Percentiles rank a stretch among this genome's conserved stretches.
phyloP scores from a whole-genome alignment of 1,284 basidiomycete genomes.

The Tilletia horrida region DNA sequence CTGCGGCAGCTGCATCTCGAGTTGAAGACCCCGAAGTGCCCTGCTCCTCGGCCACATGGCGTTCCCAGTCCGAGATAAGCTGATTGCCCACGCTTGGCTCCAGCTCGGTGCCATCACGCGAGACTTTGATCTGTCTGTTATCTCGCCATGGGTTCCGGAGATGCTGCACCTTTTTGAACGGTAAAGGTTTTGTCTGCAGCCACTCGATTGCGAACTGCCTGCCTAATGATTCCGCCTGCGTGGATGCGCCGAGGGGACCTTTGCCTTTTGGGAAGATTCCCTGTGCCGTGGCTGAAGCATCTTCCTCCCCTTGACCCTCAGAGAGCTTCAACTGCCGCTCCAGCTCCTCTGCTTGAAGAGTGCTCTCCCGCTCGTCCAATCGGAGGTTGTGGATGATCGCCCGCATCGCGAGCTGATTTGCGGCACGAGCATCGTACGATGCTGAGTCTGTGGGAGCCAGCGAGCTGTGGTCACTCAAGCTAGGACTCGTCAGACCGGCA shows the following conservation, averaged over 20 bases:
- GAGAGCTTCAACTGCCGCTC: conserved; percentile 34
- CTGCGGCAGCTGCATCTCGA: not conserved
- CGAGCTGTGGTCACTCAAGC: conserved; percentile 20
- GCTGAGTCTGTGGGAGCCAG: conserved; percentile 35
- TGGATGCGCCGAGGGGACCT: not conserved
- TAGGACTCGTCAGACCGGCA: not conserved
- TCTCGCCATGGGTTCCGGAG: conserved; percentile 90
- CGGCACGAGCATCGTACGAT: conserved; percentile 36
- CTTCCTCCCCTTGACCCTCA: conserved; percentile 17
- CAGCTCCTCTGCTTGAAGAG: conserved; percentile 35
- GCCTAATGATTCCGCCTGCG: conserved; percentile 62
- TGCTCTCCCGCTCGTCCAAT: conserved; percentile 39
- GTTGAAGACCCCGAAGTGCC: not conserved
- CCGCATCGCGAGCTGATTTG: conserved; percentile 57
- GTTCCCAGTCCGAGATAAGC: conserved; percentile 74
- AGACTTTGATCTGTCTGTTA: conserved; percentile 78
- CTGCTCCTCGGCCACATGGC: conserved; percentile 23
- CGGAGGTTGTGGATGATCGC: conserved; percentile 49
- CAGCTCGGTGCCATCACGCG: conserved; percentile 84
- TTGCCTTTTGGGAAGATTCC: not conserved
- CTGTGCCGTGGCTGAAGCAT: too few species aligned
- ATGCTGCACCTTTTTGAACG: conserved; percentile 73
- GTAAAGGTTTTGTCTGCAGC: conserved; percentile 71
- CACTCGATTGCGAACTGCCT: conserved; percentile 79
- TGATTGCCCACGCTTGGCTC: conserved; percentile 74